phyloP scores from a whole-genome alignment of 2,329 filamentous ascomycete genomes.

The Sarocladium oryzae region DNA sequence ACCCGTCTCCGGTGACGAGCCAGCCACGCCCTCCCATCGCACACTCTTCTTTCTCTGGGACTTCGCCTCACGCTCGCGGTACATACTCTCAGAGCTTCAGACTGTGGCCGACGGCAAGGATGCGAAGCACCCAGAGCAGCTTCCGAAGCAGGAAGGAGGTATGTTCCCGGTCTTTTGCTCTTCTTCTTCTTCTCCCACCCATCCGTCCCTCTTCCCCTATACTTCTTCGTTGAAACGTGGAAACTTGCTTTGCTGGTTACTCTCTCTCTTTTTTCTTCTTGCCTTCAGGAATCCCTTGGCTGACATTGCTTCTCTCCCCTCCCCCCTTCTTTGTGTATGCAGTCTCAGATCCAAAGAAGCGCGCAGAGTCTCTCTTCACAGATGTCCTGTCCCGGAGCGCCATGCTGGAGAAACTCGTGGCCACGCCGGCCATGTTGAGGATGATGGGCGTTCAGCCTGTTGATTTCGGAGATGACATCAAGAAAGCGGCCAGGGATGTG shows the following conservation, averaged over 20 bases:
- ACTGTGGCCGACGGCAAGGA: constrained; percentile 27
- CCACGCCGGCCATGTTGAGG: constrained; percentile 21
- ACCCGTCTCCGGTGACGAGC: constrained; percentile 10
- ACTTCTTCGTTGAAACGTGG: not conserved
- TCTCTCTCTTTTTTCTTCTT: no score
- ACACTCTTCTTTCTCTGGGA: constrained; percentile 34
- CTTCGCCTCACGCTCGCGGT: constrained; percentile 33
- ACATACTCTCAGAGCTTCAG: constrained; percentile 35
- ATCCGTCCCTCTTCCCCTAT: not conserved
- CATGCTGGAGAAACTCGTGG: constrained; percentile 26
- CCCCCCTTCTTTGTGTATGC: not conserved
- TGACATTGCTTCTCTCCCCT: not conserved
- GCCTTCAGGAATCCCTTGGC: not conserved
- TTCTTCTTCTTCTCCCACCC: not conserved
- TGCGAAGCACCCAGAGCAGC: constrained; percentile 28
- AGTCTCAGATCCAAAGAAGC: constrained; percentile 11
- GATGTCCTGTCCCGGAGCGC: constrained; percentile 25
- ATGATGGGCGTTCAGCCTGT: constrained; percentile 25
- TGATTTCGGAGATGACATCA: constrained; percentile 23
- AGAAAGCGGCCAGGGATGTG: constrained; percentile 19
- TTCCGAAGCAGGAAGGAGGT: constrained; percentile 23
- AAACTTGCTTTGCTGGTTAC: no score
- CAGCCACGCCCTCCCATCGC: constrained; percentile 16
- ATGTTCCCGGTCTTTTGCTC: constrained; percentile 10
- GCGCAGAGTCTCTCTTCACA: constrained; percentile 15